Percentiles rank a stretch among this genome's conserved stretches.
Evolutionary conservation across 371 early-diverging fungal genomes (phyloP).

Genomic region (Mucor lusitanicus): DNA sequence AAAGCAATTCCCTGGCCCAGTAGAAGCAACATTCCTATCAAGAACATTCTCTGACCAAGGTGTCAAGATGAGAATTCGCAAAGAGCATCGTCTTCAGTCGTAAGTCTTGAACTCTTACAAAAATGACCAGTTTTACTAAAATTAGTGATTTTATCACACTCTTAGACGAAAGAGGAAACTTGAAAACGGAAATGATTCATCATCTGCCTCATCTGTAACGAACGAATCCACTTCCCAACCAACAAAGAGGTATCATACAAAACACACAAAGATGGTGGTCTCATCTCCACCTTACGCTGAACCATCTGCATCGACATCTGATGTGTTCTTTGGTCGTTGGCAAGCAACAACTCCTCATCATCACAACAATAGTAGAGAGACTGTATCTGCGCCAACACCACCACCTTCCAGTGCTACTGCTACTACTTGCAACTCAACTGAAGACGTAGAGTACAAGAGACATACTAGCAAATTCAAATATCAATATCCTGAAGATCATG

Average conservation of each 20-base stretch:
- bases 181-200: neutral
- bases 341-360: conserved; percentile 3
- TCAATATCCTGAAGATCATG: neutral
- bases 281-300: conserved; percentile 14
- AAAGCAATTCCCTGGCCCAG: conserved; percentile 89
- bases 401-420: neutral
- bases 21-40: conserved; percentile 82
- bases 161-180: conserved; percentile 18
- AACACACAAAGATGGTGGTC: neutral
- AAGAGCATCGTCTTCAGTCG: conserved; percentile 43
- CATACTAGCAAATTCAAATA: neutral
- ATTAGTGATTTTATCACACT: neutral
- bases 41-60: conserved; percentile 91
- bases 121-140: neutral
- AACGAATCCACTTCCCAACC: neutral
- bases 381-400: neutral
- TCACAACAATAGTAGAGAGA: neutral
- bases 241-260: neutral
- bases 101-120: conserved; percentile 6
- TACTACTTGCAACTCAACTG: neutral
- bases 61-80: conserved; percentile 84
- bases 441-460: neutral
- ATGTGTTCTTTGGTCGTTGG: conserved; percentile 25
- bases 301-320: neutral
- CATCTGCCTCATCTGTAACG: neutral